Percentiles rank a stretch among this genome's conserved stretches.
These are phyloP conservation scores for Tieghemiomyces parasiticus DNA, from an alignment of 192 early-diverging fungal species.

Conservation along the genomic window DNA sequence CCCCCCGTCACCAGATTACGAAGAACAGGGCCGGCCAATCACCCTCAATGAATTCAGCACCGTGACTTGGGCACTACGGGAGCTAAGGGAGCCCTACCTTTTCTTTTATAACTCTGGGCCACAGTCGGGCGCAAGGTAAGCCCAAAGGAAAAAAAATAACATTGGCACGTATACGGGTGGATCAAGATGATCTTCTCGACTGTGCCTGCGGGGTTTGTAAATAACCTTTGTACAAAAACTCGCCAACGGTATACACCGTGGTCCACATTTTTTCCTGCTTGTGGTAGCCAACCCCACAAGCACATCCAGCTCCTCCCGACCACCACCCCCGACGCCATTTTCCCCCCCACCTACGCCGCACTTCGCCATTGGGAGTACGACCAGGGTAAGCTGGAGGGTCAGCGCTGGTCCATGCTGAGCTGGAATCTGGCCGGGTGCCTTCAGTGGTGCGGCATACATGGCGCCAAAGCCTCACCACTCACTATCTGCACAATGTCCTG, in stretches of 20 bases:
- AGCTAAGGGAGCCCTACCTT: background rate
- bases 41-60: background rate
- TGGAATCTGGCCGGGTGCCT: too few species aligned
- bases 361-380: background rate
- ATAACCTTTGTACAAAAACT: too few species aligned
- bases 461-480: too few species aligned
- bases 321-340: background rate
- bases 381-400: slow-evolving; percentile 3
- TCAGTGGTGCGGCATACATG: too few species aligned
- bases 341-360: background rate
- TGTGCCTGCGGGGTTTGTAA: too few species aligned
- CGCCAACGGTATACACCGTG: too few species aligned
- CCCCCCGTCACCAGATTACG: background rate
- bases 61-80: background rate
- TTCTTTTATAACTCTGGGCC: slow-evolving; percentile 9
- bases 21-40: background rate
- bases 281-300: slow-evolving; percentile 3
- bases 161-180: too few species aligned
- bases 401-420: too few species aligned
- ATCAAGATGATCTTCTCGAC: too few species aligned
- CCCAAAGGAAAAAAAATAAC: too few species aligned
- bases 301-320: slow-evolving; percentile 6
- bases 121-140: slow-evolving; percentile 3
- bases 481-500: too few species aligned
- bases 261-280: background rate